Conservation (phyloP, 148 eudicot species). For the Nepenthes mirabilis region DNA sequence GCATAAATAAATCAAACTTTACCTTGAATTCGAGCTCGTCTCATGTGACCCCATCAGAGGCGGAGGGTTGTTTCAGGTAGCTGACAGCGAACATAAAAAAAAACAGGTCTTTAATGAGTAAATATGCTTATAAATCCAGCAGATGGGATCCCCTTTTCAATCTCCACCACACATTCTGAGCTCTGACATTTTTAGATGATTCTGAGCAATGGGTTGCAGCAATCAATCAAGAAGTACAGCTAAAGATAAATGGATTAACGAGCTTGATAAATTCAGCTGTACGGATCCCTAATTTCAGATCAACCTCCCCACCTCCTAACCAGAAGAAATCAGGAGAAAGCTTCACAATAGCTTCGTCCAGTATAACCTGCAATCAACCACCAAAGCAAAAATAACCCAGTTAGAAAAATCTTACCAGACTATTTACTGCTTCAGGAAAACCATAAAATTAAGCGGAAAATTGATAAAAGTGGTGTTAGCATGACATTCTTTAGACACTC, state of each 20-base stretch:
- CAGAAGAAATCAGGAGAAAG: constrained; percentile 90
- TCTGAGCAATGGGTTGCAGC: neutral
- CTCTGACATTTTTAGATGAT: neutral
- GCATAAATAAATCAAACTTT: too few species aligned
- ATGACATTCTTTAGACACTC: too few species aligned
- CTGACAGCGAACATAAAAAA: too few species aligned
- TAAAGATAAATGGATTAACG: constrained; percentile 66
- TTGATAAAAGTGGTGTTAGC: too few species aligned
- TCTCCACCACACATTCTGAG: neutral
- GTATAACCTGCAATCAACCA: constrained; percentile 51
- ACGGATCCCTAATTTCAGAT: constrained; percentile 74
- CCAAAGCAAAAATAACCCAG: too few species aligned
- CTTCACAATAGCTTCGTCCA: constrained; percentile 89
- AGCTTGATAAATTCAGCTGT: constrained; percentile 62
- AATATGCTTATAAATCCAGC: neutral
- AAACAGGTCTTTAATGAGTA: too few species aligned
- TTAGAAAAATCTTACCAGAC: too few species aligned
- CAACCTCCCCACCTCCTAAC: constrained; percentile 94
- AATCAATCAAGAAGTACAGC: constrained; percentile 45
- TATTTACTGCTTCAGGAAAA: too few species aligned
- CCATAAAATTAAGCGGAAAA: too few species aligned
- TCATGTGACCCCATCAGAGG: too few species aligned
- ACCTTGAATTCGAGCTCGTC: too few species aligned
- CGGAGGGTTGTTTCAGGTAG: too few species aligned
- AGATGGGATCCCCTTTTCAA: neutral